Conservation (phyloP, 257 asterid genomes). For the Capsicum baccatum region DNA sequence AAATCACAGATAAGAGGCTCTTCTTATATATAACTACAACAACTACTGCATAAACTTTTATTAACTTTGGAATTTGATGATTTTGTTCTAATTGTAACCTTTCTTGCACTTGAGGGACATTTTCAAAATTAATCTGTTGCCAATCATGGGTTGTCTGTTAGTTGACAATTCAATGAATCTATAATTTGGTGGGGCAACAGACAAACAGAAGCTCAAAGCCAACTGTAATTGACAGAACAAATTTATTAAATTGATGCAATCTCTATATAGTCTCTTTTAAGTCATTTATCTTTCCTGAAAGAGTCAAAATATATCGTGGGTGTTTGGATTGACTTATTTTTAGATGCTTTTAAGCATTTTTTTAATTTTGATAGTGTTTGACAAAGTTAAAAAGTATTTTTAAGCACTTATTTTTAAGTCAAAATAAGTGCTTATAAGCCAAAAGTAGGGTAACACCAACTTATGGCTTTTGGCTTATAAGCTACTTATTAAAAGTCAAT, state of each 20-base stretch:
- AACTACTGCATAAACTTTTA: background rate
- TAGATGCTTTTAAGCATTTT: no score
- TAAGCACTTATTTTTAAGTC: no score
- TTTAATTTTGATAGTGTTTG: no score
- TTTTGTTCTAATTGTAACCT: constrained; percentile 18
- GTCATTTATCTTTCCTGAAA: constrained; percentile 36
- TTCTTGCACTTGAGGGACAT: background rate
- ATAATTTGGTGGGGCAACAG: constrained; percentile 66
- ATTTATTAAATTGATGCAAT: constrained; percentile 13
- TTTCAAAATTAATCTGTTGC: constrained; percentile 18
- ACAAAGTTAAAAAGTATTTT: no score
- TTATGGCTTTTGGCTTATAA: no score
- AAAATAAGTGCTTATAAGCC: no score
- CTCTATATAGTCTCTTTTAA: constrained; percentile 14
- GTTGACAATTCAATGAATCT: constrained; percentile 50
- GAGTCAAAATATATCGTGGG: constrained; percentile 6
- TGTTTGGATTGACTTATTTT: no score
- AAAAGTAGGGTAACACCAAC: no score
- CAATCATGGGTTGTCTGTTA: constrained; percentile 67
- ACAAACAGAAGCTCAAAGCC: constrained; percentile 64
- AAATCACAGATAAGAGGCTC: constrained; percentile 26
- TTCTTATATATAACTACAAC: constrained; percentile 23
- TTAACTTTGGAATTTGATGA: constrained; percentile 12
- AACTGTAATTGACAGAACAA: constrained; percentile 48
- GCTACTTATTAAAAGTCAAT: no score